Evolutionary conservation across 2,329 filamentous ascomycete genomes (phyloP), one percentile per base, ranked within the genome.

Genomic region (Botrytis hyacinthi): DNA sequence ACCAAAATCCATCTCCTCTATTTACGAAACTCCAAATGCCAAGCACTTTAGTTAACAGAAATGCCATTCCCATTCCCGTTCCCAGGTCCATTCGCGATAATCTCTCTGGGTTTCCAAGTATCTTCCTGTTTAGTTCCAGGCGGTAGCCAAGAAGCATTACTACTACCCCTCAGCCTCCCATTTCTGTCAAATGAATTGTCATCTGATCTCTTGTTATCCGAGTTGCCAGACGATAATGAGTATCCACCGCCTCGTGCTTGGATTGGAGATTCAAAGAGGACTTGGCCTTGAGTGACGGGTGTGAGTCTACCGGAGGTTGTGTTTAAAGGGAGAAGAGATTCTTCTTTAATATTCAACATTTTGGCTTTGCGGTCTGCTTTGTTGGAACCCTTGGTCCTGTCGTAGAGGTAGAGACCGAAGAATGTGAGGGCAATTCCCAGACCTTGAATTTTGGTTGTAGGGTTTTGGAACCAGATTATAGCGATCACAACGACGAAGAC

Each of bases 401-500:
- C 96, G 82, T 99, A 99, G 59, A 99, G 88, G 81, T 98, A 99
- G 22, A 99, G 87, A 0, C 96, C 96, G 44, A 97, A 79, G 80
- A 98, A 97, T 0, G 96, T 99, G 63, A 99, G 88, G 6, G 84
- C 88, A 79, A 99, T 98, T 26, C 96, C 96, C 60, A 92, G 86
- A 1, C 90, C 93, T 82, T 99, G 96, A 26, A 97, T 82, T 26
- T 86, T 87, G 8, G 93, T 98, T 46, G 96, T 97, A 1, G 92
- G 89, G 82, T 91, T 98, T 76, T 94, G 92, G 83, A 98, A 99
- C 96, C 96, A 99, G 77, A 98, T 84, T 75, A 99, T 95, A 10
- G 96, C 94, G 78, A 97, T 92, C 74, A 96, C 89, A 78, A 99
- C 97, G 80, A 99, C 95, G 80, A 97, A 98, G 20, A 99, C 96